Conservation (phyloP, 2,329 filamentous ascomycete genomes). For the Exophiala viscosa region DNA sequence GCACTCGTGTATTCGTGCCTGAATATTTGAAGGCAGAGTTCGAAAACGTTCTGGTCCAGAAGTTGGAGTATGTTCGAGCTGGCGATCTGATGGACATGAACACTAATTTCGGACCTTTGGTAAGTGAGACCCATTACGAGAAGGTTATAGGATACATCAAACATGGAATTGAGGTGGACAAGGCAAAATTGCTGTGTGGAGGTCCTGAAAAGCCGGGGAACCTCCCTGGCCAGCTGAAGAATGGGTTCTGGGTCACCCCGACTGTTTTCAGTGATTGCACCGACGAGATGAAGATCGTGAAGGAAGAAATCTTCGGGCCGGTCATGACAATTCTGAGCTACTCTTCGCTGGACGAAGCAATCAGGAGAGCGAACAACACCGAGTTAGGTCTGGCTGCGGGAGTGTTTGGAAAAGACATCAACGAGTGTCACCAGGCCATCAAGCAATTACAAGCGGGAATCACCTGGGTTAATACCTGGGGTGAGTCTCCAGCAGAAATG, state of each 20-base stretch:
- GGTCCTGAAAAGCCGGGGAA: constrained; percentile 58
- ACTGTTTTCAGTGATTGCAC: constrained; percentile 84
- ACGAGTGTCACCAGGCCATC: constrained; percentile 68
- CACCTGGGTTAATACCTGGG: constrained; percentile 91
- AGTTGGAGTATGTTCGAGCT: constrained; percentile 66
- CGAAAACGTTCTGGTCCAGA: constrained; percentile 64
- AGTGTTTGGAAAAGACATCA: constrained; percentile 74
- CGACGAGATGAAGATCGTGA: constrained; percentile 73
- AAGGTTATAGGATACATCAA: constrained; percentile 76
- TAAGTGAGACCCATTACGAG: constrained; percentile 67
- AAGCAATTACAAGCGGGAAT: constrained; percentile 74
- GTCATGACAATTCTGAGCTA: constrained; percentile 80
- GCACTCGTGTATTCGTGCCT: constrained; percentile 81
- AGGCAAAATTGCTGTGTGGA: constrained; percentile 69
- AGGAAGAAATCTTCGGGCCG: constrained; percentile 84
- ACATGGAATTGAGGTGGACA: constrained; percentile 69
- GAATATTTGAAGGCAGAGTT: constrained; percentile 62
- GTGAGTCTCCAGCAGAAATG: constrained; percentile 90
- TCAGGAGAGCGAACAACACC: constrained; percentile 71
- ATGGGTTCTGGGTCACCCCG: constrained; percentile 80
- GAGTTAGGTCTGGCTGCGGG: constrained; percentile 76
- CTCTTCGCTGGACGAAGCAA: constrained; percentile 63
- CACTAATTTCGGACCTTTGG: constrained; percentile 82
- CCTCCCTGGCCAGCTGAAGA: constrained; percentile 48
- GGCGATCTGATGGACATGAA: constrained; percentile 67